A percentile compares a stretch with the other conserved stretches of the same genome.
These are phyloP conservation scores for Fagopyrum esculentum DNA, from an alignment of 148 eudicot genomes.

Conservation along the genomic window DNA sequence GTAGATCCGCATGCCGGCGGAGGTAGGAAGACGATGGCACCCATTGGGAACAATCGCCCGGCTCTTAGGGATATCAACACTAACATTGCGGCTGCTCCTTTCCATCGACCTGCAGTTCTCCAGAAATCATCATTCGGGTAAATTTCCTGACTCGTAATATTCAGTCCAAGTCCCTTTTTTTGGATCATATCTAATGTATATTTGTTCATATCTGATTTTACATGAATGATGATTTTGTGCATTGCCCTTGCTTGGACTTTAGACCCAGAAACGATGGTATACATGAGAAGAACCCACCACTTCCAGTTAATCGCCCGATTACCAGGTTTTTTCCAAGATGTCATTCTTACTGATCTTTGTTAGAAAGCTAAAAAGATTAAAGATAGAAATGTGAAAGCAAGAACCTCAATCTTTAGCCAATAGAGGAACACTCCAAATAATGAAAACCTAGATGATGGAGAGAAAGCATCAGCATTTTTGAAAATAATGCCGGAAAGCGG, in stretches of 20 bases:
- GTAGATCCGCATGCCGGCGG: conserved; percentile 26
- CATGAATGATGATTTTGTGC: not conserved
- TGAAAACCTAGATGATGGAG: no score
- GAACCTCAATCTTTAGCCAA: no score
- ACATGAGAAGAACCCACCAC: conserved; percentile 25
- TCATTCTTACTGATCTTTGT: not conserved
- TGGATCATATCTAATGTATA: conserved; percentile 3
- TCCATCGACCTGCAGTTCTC: conserved; percentile 30
- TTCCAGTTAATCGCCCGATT: conserved; percentile 50
- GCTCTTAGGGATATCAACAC: conserved; percentile 53
- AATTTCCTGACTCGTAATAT: conserved; percentile 9
- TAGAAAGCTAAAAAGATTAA: no score
- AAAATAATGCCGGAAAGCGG: no score
- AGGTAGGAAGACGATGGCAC: conserved; percentile 38
- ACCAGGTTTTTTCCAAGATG: conserved; percentile 45
- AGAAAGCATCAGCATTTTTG: no score
- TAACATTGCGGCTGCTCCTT: conserved; percentile 45
- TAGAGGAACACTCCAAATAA: no score
- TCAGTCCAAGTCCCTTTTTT: not conserved
- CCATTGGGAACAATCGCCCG: conserved; percentile 49
- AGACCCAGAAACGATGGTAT: conserved; percentile 37
- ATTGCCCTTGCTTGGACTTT: not conserved
- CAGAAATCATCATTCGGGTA: conserved; percentile 54
- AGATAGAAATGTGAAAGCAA: no score
- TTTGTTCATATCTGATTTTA: not conserved